These are phyloP conservation scores for Chalaropsis ovoidea DNA, from an alignment of 2,329 filamentous ascomycete genomes.

Conservation along the genomic window DNA sequence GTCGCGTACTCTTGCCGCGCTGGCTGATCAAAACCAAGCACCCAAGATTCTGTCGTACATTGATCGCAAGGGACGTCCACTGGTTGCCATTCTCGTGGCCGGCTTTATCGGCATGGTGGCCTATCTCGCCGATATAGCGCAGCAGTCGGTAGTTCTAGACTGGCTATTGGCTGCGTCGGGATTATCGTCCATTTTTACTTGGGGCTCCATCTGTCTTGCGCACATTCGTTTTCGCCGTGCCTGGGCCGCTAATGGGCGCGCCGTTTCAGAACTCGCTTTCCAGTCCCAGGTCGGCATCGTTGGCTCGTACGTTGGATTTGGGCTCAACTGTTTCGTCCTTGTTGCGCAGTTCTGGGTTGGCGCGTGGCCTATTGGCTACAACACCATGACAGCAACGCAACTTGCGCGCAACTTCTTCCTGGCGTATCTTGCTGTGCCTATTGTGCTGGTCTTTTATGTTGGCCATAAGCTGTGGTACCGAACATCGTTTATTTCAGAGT, in stretches of 20 bases:
- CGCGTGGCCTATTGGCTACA: slow-evolving; percentile 59
- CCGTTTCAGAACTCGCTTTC: slow-evolving; percentile 71
- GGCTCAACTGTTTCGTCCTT: slow-evolving; percentile 65
- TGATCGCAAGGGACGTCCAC: slow-evolving; percentile 69
- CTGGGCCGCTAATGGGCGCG: slow-evolving; percentile 61
- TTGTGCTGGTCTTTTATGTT: slow-evolving; percentile 58
- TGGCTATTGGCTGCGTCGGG: slow-evolving; percentile 70
- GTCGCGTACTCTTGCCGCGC: slow-evolving; percentile 76
- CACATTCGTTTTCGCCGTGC: slow-evolving; percentile 83
- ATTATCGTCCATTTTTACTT: slow-evolving; percentile 64
- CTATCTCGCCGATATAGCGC: slow-evolving; percentile 55
- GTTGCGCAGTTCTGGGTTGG: slow-evolving; percentile 82
- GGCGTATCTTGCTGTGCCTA: slow-evolving; percentile 58
- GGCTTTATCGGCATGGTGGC: slow-evolving; percentile 61
- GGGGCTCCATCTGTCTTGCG: slow-evolving; percentile 75
- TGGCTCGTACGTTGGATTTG: slow-evolving; percentile 71
- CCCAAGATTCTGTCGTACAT: slow-evolving; percentile 69
- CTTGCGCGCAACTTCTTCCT: slow-evolving; percentile 61
- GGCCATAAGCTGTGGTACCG: slow-evolving; percentile 65
- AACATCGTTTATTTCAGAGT: slow-evolving; percentile 55
- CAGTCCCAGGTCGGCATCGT: slow-evolving; percentile 64
- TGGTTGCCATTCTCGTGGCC: slow-evolving; percentile 60
- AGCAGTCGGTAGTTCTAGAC: slow-evolving; percentile 53
- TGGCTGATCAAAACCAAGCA: slow-evolving; percentile 79
- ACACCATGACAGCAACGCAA: slow-evolving; percentile 35